Evolutionary conservation across 2,329 filamentous ascomycete genomes (phyloP).

Genomic region (Diaporthe sp.): DNA sequence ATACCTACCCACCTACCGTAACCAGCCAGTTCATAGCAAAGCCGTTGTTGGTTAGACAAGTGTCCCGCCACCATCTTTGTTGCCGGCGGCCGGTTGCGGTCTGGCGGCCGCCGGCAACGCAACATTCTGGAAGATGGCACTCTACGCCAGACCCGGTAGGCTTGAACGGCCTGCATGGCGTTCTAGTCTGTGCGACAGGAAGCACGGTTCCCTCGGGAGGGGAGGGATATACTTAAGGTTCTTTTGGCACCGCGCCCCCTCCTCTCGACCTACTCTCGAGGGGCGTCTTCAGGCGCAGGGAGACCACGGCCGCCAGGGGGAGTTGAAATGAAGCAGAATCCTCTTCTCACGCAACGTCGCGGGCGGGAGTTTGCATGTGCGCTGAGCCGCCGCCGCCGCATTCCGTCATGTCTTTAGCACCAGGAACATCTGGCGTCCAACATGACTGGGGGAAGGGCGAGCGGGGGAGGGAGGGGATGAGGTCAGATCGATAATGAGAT

Average conservation of each 20-base stretch:
- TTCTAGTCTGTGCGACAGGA: conserved; percentile 1
- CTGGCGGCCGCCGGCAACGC: background rate
- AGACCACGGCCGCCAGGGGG: background rate
- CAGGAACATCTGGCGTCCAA: background rate
- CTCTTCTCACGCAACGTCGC: background rate
- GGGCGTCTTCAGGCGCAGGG: background rate
- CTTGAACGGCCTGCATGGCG: background rate
- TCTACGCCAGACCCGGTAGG: conserved; percentile 4
- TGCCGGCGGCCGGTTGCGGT: background rate
- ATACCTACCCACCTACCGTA: background rate
- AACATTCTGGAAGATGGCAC: background rate
- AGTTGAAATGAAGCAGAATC: background rate
- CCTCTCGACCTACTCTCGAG: background rate
- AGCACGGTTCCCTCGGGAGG: background rate
- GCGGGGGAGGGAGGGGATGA: background rate
- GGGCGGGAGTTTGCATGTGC: background rate
- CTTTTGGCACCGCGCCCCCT: background rate
- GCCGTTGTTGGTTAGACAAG: background rate
- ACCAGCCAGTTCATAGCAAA: background rate
- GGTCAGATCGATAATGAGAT: conserved; percentile 3
- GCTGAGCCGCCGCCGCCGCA: background rate
- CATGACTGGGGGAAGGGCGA: too few species aligned
- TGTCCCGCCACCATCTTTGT: background rate
- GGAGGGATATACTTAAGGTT: background rate
- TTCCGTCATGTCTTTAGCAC: background rate